A percentile compares a stretch with the other conserved stretches of the same genome.
phyloP scores from a whole-genome alignment of 768 basidiomycete genomes.

The Ephemerocybe angulata region DNA sequence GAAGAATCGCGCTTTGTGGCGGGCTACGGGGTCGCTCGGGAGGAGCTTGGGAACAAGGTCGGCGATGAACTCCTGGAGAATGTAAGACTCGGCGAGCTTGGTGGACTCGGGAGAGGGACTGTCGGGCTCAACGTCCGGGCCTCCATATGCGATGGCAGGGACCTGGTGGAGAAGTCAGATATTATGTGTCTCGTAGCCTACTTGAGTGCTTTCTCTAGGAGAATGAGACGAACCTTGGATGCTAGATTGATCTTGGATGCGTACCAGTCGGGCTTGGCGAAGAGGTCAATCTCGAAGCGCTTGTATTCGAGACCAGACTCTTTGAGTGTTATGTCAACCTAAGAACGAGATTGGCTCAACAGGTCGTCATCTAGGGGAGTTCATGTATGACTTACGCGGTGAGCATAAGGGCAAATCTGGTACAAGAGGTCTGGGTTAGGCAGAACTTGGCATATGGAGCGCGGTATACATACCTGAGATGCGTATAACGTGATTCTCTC shows the following conservation, averaged over 20 bases:
- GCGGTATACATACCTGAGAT: no score
- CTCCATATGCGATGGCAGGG: conserved; percentile 60
- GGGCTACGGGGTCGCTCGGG: conserved; percentile 51
- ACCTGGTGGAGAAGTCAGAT: conserved; percentile 30
- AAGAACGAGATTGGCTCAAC: background rate
- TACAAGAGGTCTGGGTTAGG: no score
- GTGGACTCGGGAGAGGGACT: conserved; percentile 57
- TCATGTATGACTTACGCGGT: conserved; percentile 39
- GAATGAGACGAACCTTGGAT: conserved; percentile 47
- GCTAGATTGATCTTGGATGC: conserved; percentile 61
- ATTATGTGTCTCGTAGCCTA: background rate
- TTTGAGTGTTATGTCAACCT: conserved; percentile 60
- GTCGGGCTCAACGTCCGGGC: conserved; percentile 51
- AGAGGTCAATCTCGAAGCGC: conserved; percentile 54
- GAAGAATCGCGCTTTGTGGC: conserved; percentile 62
- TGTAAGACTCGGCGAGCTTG: conserved; percentile 62
- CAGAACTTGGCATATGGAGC: no score
- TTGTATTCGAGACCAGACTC: conserved; percentile 50
- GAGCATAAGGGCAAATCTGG: conserved; percentile 62
- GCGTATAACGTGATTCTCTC: no score
- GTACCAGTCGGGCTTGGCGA: conserved; percentile 70
- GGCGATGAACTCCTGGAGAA: conserved; percentile 64
- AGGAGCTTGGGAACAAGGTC: conserved; percentile 60
- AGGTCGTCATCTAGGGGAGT: background rate
- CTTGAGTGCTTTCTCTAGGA: background rate